These are phyloP conservation scores for Solanum ahanhuiri DNA, from an alignment of 257 asterid species.

Conservation along the genomic window DNA sequence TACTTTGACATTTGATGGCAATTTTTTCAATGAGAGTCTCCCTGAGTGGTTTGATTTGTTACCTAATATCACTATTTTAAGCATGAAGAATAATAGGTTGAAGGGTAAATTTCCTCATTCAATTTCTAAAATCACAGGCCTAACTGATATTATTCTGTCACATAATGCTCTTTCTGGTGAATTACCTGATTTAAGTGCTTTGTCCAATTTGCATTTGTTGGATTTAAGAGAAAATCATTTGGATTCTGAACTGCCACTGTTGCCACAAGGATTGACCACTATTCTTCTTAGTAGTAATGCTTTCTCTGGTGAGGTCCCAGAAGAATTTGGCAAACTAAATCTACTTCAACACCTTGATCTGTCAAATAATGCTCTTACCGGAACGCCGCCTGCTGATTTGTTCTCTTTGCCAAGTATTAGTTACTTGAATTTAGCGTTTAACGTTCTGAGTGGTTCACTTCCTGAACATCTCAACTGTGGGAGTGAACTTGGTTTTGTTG, in stretches of 20 bases:
- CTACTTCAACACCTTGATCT: slow-evolving; percentile 52
- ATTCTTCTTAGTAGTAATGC: slow-evolving; percentile 36
- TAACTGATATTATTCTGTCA: slow-evolving; percentile 36
- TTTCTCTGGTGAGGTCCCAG: slow-evolving; percentile 43
- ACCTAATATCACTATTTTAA: slow-evolving; percentile 39
- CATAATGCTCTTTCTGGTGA: slow-evolving; percentile 34
- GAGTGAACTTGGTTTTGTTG: slow-evolving; percentile 27
- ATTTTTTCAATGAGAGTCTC: slow-evolving; percentile 43
- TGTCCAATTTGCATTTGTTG: slow-evolving; percentile 26
- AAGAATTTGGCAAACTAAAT: slow-evolving; percentile 22
- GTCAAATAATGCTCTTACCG: slow-evolving; percentile 38
- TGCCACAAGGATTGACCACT: slow-evolving; percentile 28
- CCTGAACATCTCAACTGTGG: slow-evolving; percentile 36
- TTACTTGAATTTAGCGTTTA: slow-evolving; percentile 37
- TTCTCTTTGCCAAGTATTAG: slow-evolving; percentile 30
- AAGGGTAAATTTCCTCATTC: slow-evolving; percentile 37
- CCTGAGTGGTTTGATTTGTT: slow-evolving; percentile 38
- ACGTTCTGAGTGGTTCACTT: slow-evolving; percentile 36
- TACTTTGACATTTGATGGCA: slow-evolving; percentile 42
- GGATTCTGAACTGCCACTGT: slow-evolving; percentile 25
- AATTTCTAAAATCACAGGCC: slow-evolving; percentile 7
- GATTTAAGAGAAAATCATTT: slow-evolving; percentile 46
- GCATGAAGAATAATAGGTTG: slow-evolving; percentile 36
- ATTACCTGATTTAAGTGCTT: slow-evolving; percentile 31
- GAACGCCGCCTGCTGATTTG: slow-evolving; percentile 11